These are phyloP conservation scores for Backusella tuberculispora DNA, from an alignment of 192 early-diverging fungal species.

Conservation along the genomic window DNA sequence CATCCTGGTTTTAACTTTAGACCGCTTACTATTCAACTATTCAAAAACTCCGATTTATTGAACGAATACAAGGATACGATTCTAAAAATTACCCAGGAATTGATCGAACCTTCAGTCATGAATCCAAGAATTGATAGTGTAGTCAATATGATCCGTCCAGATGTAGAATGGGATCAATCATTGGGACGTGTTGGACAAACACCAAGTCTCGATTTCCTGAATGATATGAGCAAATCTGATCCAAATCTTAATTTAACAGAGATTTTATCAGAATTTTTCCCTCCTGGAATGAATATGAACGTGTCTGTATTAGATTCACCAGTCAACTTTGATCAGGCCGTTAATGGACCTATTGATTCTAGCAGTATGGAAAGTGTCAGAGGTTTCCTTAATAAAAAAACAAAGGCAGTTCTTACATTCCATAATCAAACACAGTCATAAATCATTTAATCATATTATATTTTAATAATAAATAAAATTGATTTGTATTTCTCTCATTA, in stretches of 20 bases:
- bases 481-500: no score
- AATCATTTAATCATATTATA: neutral
- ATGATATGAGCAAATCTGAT: no score
- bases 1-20: constrained; percentile 8
- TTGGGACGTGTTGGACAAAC: neutral
- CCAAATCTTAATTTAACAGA: neutral
- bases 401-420: neutral
- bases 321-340: neutral
- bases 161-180: constrained; percentile 20
- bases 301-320: neutral
- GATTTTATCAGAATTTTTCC: neutral
- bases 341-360: neutral
- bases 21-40: neutral
- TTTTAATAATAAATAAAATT: neutral
- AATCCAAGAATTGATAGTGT: constrained; percentile 1
- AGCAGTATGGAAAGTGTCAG: neutral
- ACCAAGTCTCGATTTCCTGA: neutral
- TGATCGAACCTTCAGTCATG: neutral
- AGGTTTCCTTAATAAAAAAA: neutral
- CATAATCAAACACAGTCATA: neutral
- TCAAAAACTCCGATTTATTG: neutral
- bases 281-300: neutral
- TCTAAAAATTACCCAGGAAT: neutral
- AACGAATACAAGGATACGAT: neutral
- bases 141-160: constrained; percentile 11